Base-by-base conservation (phyloP, 345 rosid species). In the Hypericum androsaemum region DNA sequence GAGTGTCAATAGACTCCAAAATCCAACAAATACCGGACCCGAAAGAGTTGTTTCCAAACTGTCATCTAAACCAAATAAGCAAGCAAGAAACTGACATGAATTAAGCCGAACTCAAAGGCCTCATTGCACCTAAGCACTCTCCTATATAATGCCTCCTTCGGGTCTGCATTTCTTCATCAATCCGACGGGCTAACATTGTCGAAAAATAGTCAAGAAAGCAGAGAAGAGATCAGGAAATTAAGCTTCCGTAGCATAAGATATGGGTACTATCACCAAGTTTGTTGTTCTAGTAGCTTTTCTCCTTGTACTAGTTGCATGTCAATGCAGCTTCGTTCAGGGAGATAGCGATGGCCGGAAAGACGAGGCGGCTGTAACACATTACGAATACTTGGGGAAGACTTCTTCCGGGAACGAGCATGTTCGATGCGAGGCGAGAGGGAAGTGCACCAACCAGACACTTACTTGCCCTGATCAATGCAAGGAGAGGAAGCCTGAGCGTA, bases 401-500 rank as follows among this genome's bases (percentile, higher is more conserved):
- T 51, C 55, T 10, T 49, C 75, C 0, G 83, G 86, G 10, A 69
- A 67, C 56, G 82, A 84, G 39, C 74, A 65, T 60, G 85, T 75
- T 12, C 67, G 43, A 50, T 84, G 94, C 76, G 53, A 45, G 8
- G 89, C 82, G 0, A 64, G 78, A 57, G 84, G 94, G 39, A 58
- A 66, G 17, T 84, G 94, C 60, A 64, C 50, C 37, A 10, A 54
- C 39, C 68, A 77, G 67, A 70, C 68, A 10, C 82, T 81, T 17
- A 71, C 67, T n/a, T 88, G 96, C 54, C 96, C 89, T 1, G 41
- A 64, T 39, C 72, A 88, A 55, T 84, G 89, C 66, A 79, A 75
- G 8, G 43, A 65, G 52, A 76, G 89, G 73, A 88, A 88, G 76
- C 96, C 96, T 0, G 53, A 7, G 55, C 38, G 39, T 12, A 80